Evolutionary conservation across 2,329 filamentous ascomycete genomes (phyloP).

Genomic region (Pseudonectria buxi): DNA sequence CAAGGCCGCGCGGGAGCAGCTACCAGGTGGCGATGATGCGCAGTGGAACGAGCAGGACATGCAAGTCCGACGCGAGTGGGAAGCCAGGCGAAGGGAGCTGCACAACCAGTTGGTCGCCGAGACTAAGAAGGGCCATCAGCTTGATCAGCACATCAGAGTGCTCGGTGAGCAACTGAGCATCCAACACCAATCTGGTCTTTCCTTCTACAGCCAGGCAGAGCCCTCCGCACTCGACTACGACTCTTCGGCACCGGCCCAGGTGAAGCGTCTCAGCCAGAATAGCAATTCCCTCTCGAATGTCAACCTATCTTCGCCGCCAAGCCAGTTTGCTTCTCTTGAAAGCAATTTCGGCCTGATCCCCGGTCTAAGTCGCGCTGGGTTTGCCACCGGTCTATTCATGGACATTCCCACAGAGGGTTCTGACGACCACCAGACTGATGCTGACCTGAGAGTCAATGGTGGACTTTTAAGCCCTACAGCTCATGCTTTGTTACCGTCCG

Average conservation of each 20-base stretch:
- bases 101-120: conserved; percentile 43
- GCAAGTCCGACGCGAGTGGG: conserved; percentile 50
- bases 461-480: conserved; percentile 74
- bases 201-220: conserved; percentile 40
- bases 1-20: conserved; percentile 61
- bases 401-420: conserved; percentile 35
- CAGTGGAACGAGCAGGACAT: conserved; percentile 45
- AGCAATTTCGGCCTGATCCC: conserved; percentile 43
- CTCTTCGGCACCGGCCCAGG: conserved; percentile 30
- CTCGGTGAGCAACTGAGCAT: conserved; percentile 41
- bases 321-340: conserved; percentile 31
- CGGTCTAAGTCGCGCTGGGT: conserved; percentile 47
- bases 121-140: conserved; percentile 38
- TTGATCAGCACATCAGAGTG: conserved; percentile 40
- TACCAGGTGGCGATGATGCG: conserved; percentile 55
- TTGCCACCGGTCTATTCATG: conserved; percentile 48
- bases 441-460: conserved; percentile 54
- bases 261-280: conserved; percentile 42
- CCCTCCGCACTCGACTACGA: conserved; percentile 44
- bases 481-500: conserved; percentile 64
- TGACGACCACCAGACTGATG: conserved; percentile 47
- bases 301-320: conserved; percentile 33
- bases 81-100: conserved; percentile 44
- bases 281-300: conserved; percentile 41
- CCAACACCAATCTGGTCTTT: conserved; percentile 35